Evolutionary conservation across 2,329 filamentous ascomycete genomes (phyloP).

Genomic region (Lachnellula arida): DNA sequence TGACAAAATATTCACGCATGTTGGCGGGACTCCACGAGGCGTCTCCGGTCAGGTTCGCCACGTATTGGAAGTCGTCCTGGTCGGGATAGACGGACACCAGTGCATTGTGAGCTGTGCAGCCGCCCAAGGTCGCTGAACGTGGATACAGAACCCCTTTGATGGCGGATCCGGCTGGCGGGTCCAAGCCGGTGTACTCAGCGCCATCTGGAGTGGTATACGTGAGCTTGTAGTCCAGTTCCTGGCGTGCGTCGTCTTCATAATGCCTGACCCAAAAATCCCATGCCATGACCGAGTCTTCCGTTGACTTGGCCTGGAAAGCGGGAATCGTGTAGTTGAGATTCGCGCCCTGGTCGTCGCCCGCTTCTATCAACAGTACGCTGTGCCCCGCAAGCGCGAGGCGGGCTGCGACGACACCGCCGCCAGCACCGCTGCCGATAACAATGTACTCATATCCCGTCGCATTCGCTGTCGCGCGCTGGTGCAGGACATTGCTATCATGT

Average conservation of each 20-base stretch:
- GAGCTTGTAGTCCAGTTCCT: conserved; percentile 14
- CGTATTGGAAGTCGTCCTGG: conserved; percentile 21
- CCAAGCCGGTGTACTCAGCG: conserved; percentile 20
- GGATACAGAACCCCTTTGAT: conserved; percentile 29
- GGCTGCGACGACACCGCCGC: conserved; percentile 46
- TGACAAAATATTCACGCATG: conserved; percentile 23
- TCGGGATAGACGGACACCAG: conserved; percentile 20
- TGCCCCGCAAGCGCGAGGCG: conserved; percentile 47
- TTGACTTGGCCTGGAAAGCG: conserved; percentile 41
- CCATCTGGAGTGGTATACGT: conserved; percentile 33
- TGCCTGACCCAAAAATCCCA: conserved; percentile 44
- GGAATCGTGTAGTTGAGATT: conserved; percentile 43
- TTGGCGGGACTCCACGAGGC: conserved; percentile 19
- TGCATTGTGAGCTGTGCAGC: conserved; percentile 27
- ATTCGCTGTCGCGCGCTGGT: too few species aligned
- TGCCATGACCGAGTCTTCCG: conserved; percentile 42
- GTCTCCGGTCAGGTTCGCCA: conserved; percentile 24
- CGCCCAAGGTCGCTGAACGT: conserved; percentile 29
- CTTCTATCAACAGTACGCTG: conserved; percentile 49
- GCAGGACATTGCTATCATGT: too few species aligned
- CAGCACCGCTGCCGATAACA: conserved; percentile 49
- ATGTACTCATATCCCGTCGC: conserved; percentile 45
- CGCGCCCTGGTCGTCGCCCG: conserved; percentile 45
- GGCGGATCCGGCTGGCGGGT: conserved; percentile 24
- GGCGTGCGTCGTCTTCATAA: conserved; percentile 14